phyloP scores from a whole-genome alignment of 2,329 filamentous ascomycete species.

The Curvularia spicifera region DNA sequence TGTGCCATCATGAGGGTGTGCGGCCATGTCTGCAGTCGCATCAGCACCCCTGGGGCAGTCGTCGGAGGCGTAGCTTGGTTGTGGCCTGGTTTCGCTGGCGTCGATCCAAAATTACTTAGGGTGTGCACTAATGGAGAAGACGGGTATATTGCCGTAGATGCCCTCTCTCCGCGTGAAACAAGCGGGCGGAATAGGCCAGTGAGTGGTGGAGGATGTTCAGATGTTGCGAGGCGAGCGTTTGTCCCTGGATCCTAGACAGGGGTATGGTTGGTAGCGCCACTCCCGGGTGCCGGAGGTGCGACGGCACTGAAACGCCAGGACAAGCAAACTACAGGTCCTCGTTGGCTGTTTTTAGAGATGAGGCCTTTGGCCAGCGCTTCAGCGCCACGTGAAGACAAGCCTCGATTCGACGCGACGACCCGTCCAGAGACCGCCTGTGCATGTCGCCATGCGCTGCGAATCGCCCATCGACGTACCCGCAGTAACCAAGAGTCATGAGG shows the following conservation, averaged over 20 bases:
- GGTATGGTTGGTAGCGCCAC: slow-evolving; percentile 35
- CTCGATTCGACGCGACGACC: slow-evolving; percentile 36
- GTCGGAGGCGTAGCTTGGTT: slow-evolving; percentile 34
- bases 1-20: slow-evolving; percentile 33
- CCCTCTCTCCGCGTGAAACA: slow-evolving; percentile 43
- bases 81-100: slow-evolving; percentile 36
- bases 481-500: slow-evolving; percentile 12
- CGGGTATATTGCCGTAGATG: slow-evolving; percentile 28
- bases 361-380: slow-evolving; percentile 35
- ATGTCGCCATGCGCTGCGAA: slow-evolving; percentile 20
- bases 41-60: slow-evolving; percentile 28
- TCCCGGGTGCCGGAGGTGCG: slow-evolving; percentile 32
- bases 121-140: slow-evolving; percentile 31
- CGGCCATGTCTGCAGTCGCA: slow-evolving; percentile 36
- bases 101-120: slow-evolving; percentile 33
- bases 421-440: slow-evolving; percentile 30
- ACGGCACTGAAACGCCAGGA: slow-evolving; percentile 27
- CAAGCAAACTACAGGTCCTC: slow-evolving; percentile 22
- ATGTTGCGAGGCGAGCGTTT: slow-evolving; percentile 37
- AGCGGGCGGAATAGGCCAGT: slow-evolving; percentile 38
- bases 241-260: slow-evolving; percentile 29
- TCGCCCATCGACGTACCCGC: slow-evolving; percentile 15
- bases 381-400: slow-evolving; percentile 28
- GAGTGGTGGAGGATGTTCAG: slow-evolving; percentile 31
- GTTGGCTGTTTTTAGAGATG: slow-evolving; percentile 30